phyloP scores from a whole-genome alignment of 164 flowering plant species.

The Piper longum region DNA sequence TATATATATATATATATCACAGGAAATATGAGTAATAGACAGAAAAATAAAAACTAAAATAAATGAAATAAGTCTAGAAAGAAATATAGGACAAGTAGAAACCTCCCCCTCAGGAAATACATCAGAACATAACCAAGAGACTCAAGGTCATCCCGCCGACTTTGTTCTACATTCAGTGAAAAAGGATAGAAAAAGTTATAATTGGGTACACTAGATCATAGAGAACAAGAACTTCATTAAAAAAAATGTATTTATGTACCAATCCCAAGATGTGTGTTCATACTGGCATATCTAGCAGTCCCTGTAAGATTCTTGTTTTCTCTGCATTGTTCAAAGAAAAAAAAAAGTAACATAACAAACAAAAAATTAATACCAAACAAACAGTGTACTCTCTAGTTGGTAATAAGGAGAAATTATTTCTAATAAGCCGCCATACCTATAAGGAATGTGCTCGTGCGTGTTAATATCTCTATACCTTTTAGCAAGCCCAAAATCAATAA shows the following conservation, averaged over 20 bases:
- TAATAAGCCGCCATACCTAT: slow-evolving; percentile 31
- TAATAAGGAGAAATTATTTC: no score
- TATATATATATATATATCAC: no score
- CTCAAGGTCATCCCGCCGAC: slow-evolving; percentile 89
- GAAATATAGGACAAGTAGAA: not conserved
- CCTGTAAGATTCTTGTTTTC: slow-evolving; percentile 92
- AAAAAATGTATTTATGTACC: slow-evolving; percentile 27
- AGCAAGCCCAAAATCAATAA: slow-evolving; percentile 55
- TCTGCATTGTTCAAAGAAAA: slow-evolving; percentile 23
- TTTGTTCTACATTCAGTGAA: slow-evolving; percentile 45
- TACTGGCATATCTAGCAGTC: slow-evolving; percentile 96
- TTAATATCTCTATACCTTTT: slow-evolving; percentile 51
- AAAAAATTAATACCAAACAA: no score
- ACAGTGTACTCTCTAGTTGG: no score
- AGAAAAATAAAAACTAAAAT: not conserved
- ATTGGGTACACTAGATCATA: not conserved
- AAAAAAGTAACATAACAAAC: no score
- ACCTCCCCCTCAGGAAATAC: slow-evolving; percentile 94
- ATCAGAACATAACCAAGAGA: slow-evolving; percentile 91
- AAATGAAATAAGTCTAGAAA: not conserved
- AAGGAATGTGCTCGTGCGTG: slow-evolving; percentile 62
- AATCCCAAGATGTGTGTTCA: slow-evolving; percentile 95
- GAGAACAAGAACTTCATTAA: not conserved
- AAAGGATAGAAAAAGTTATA: not conserved
- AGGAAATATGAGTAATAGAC: not conserved